phyloP scores from a whole-genome alignment of 805 yeast genomes.

The Wickerhamiella occidentalis region DNA sequence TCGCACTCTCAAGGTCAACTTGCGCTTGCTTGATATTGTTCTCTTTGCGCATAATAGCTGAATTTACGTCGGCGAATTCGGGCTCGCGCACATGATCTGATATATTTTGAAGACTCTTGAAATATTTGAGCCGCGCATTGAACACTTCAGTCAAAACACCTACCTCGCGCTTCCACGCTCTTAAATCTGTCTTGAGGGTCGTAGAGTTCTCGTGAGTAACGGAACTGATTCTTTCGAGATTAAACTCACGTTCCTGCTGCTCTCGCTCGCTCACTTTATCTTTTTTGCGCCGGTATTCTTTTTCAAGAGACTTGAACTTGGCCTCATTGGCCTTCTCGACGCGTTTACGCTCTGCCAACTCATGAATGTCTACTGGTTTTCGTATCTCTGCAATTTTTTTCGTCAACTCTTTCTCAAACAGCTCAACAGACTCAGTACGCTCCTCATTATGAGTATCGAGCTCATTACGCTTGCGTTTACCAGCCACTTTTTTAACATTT shows the following conservation, averaged over 20 bases:
- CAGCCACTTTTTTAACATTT: background rate
- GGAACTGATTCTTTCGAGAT: background rate
- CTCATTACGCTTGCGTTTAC: background rate
- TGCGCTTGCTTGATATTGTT: slow-evolving; percentile 14
- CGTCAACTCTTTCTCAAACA: slow-evolving; percentile 8
- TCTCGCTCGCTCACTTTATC: background rate
- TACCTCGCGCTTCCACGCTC: slow-evolving; percentile 36
- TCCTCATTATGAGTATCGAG: background rate
- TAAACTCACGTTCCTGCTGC: background rate
- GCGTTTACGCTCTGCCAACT: background rate
- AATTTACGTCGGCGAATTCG: slow-evolving; percentile 26
- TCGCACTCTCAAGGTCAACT: slow-evolving; percentile 16
- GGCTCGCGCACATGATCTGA: slow-evolving; percentile 67
- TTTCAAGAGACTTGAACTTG: background rate
- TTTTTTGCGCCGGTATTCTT: background rate
- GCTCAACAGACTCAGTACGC: background rate
- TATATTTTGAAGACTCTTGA: slow-evolving; percentile 68
- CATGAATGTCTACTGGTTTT: slow-evolving; percentile 1
- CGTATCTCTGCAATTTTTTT: slow-evolving; percentile 13
- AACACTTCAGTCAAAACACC: slow-evolving; percentile 49
- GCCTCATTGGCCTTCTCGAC: slow-evolving; percentile 1
- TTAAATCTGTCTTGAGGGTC: slow-evolving; percentile 34
- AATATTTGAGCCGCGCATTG: slow-evolving; percentile 72
- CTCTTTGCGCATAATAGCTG: slow-evolving; percentile 20
- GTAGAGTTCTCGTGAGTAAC: slow-evolving; percentile 13